These are phyloP conservation scores for Plenodomus tracheiphilus DNA, from an alignment of 2,329 filamentous ascomycete genomes.

Conservation along the genomic window DNA sequence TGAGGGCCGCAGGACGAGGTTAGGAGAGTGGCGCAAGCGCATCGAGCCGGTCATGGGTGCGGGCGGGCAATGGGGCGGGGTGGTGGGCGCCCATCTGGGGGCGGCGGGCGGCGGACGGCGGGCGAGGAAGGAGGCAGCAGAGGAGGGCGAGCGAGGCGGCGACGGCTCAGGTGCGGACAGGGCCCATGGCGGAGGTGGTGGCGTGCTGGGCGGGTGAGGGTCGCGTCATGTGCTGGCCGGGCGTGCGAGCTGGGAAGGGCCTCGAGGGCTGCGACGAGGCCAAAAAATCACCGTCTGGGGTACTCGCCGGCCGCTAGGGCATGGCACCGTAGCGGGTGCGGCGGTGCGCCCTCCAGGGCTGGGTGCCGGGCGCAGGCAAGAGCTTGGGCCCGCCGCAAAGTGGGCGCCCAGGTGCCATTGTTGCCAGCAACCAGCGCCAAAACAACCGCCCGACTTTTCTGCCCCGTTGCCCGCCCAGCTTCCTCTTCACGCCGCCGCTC, in stretches of 20 bases:
- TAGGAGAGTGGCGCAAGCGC: conserved; percentile 13
- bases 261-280: too few species aligned
- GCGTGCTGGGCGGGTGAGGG: conserved; percentile 2
- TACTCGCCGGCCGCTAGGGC: conserved; percentile 1
- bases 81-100: conserved; percentile 18
- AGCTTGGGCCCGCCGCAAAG: conserved; percentile 18
- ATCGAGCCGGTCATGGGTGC: conserved; percentile 23
- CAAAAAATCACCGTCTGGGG: conserved; percentile 20
- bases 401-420: conserved; percentile 3
- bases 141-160: neutral
- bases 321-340: too few species aligned
- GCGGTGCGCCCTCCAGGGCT: too few species aligned
- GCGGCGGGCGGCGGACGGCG: neutral
- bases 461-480: conserved; percentile 1
- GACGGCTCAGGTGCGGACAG: neutral
- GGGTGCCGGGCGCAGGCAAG: neutral
- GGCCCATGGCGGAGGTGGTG: conserved; percentile 1
- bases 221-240: conserved; percentile 1
- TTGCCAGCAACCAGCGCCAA: conserved; percentile 11
- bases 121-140: conserved; percentile 1
- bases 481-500: conserved; percentile 1
- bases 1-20: neutral
- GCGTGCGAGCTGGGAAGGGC: too few species aligned
- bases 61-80: conserved; percentile 18
- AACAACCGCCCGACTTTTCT: conserved; percentile 11